These are phyloP conservation scores for Musa beccarii DNA, from an alignment of 176 grass and related monocot species.

Conservation along the genomic window DNA sequence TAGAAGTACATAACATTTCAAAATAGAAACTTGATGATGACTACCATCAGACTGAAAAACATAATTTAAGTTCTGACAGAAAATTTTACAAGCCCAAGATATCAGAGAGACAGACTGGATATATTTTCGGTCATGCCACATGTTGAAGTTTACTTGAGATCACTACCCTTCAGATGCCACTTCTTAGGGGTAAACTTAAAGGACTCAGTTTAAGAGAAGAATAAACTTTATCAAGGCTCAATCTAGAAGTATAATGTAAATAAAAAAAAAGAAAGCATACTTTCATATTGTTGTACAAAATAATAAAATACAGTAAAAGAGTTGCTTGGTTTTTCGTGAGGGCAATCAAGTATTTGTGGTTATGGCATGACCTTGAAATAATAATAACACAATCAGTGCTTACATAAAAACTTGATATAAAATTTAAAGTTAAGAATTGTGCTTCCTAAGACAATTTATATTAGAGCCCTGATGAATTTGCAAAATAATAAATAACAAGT, in stretches of 20 bases:
- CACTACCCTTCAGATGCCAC: neutral
- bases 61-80: neutral
- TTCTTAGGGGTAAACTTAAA: neutral
- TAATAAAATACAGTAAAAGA: neutral
- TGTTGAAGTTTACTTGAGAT: too few relatives aligned
- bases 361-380: neutral
- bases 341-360: neutral
- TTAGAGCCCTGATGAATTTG: neutral
- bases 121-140: too few relatives aligned
- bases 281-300: neutral
- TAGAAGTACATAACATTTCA: constrained; percentile 10
- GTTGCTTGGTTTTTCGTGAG: neutral
- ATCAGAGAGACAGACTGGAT: neutral
- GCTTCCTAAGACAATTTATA: neutral
- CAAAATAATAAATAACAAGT: neutral
- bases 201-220: neutral
- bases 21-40: neutral
- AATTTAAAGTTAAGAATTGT: too few relatives aligned
- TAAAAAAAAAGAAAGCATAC: too few relatives aligned
- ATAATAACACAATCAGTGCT: neutral
- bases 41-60: neutral
- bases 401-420: neutral
- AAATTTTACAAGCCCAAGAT: neutral
- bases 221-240: too few relatives aligned
- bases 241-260: too few relatives aligned